Base-by-base conservation (phyloP, 148 eudicot genomes). In the Euryodendron excelsum region DNA sequence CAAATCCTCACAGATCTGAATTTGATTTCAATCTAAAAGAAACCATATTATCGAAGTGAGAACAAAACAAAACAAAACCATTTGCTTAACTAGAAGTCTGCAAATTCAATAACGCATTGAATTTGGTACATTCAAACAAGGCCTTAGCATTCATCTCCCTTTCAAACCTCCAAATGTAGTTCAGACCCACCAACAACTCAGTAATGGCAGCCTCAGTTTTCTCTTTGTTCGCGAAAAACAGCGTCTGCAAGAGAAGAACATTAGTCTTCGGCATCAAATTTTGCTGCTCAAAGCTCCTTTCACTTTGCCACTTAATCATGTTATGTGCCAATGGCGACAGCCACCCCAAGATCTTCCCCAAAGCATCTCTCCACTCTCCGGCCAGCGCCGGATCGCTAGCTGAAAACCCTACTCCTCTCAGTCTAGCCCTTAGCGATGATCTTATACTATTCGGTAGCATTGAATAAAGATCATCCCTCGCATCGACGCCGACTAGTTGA, bases 241-340 rank as follows among this genome's bases (percentile, higher is more conserved):
- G 72, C 0, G 99, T 95, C 53, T 95, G 97, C 34, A 95, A 27
- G 45, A 95, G 48, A 45, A 95, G 80, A 56, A 95, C 96, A 77
- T 89, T 89, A 0, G 84, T 89, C 69, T 82, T 89, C 0, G 85
- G 83, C 63, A 86, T 83, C 82, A 85, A 34, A 66, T 86, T 90
- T 21, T 93, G 91, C 50, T 95, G 94, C 69, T 93, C 99, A 25
- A 95, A 93, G 78, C 97, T 93, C 73, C 99, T 89, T 31, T 90
- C 99, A 31, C 84, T 93, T 71, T 95, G 97, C 99, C 99, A 95
- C 65, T 88, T 93, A 68, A 95, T 93, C 99, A 95, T 93, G 71
- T 95, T 93, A 60, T 95, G 99, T 0, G 96, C 99, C 79, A 95
- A 41, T 0, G 99, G 99, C 3, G 85, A 85, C 52, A 95, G 69